These are phyloP conservation scores for Aspergillus nomiae DNA, from an alignment of 2,329 filamentous ascomycete genomes.

Conservation along the genomic window DNA sequence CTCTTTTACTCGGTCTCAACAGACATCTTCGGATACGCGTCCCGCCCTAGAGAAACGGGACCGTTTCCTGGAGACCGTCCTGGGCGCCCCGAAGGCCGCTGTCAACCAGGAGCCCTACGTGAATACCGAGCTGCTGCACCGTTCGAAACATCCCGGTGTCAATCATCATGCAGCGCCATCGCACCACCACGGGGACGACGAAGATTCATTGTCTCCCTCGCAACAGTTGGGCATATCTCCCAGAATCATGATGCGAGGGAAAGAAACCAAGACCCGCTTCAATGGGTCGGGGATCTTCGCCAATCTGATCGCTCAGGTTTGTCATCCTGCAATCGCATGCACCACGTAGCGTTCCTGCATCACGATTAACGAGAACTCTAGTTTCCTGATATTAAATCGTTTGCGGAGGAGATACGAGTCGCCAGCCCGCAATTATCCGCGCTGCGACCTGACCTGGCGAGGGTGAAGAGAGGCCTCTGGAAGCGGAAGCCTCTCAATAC, in stretches of 20 bases:
- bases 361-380: conserved; percentile 22
- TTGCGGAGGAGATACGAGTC: conserved; percentile 40
- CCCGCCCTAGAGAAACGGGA: conserved; percentile 30
- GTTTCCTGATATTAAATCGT: conserved; percentile 42
- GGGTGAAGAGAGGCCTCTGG: conserved; percentile 34
- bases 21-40: conserved; percentile 10
- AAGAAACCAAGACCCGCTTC: conserved; percentile 44
- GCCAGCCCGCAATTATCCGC: conserved; percentile 38
- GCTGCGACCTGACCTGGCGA: conserved; percentile 36
- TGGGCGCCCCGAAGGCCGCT: conserved; percentile 36
- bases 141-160: conserved; percentile 22
- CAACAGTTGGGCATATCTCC: conserved; percentile 36
- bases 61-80: conserved; percentile 37
- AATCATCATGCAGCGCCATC: conserved; percentile 15
- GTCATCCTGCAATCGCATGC: neutral
- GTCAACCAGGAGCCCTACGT: conserved; percentile 35
- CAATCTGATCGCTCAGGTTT: conserved; percentile 42
- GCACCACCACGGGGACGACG: conserved; percentile 18
- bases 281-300: conserved; percentile 43
- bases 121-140: conserved; percentile 30
- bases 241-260: conserved; percentile 39
- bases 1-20: conserved; percentile 26
- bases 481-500: conserved; percentile 32
- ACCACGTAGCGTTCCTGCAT: neutral
- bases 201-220: conserved; percentile 29